Conservation (phyloP, 345 rosid species). For the Cardiospermum halicacabum region DNA sequence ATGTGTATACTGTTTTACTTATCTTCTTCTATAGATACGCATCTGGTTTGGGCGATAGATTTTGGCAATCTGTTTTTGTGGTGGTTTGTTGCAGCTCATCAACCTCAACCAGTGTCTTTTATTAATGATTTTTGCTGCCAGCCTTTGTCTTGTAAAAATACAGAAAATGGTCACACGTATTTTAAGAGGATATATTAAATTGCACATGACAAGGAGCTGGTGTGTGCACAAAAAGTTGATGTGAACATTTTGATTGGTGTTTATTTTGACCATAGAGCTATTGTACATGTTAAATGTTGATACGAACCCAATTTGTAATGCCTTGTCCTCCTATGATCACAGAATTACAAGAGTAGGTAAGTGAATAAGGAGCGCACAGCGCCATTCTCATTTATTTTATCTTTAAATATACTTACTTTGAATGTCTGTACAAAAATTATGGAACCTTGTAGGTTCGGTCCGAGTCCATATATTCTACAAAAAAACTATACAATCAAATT, state of each 20-base stretch:
- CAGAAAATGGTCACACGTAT: too few species aligned
- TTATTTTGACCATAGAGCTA: too few species aligned
- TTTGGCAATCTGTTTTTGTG: background rate
- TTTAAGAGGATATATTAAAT: too few species aligned
- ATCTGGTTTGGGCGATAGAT: background rate
- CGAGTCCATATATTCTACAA: slow-evolving; percentile 17
- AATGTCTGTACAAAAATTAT: slow-evolving; percentile 32
- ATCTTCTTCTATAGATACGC: too few species aligned
- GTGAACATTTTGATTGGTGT: too few species aligned
- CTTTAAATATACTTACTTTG: slow-evolving; percentile 11
- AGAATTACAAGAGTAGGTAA: background rate
- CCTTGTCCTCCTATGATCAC: too few species aligned
- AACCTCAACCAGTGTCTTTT: background rate
- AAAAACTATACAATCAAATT: slow-evolving; percentile 18
- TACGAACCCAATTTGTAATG: too few species aligned
- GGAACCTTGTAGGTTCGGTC: slow-evolving; percentile 12
- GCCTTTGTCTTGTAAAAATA: too few species aligned
- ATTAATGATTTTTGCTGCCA: background rate
- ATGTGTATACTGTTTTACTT: background rate
- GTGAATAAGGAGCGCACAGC: background rate
- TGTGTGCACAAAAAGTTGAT: too few species aligned
- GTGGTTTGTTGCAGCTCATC: background rate
- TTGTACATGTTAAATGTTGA: too few species aligned
- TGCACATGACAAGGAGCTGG: too few species aligned
- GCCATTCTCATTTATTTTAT: slow-evolving; percentile 13